phyloP scores from a whole-genome alignment of 768 basidiomycete genomes.

The Russula abietina region DNA sequence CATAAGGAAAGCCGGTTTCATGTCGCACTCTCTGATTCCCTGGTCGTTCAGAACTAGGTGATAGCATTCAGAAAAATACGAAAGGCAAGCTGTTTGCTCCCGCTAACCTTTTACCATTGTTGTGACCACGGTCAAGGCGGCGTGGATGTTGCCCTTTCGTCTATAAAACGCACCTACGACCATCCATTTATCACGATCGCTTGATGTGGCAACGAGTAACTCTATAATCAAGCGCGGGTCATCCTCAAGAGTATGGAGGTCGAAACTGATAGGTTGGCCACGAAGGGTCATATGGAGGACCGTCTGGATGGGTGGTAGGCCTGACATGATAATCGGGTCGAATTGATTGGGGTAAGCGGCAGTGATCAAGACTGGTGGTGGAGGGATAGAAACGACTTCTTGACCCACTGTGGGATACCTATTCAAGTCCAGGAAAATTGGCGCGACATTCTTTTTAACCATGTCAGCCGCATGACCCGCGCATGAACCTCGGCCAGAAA shows the following conservation, averaged over 20 bases:
- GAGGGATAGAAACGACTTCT: neutral
- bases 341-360: neutral
- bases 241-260: conserved; percentile 40
- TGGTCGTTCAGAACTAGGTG: conserved; percentile 38
- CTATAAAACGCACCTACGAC: conserved; percentile 49
- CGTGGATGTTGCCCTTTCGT: conserved; percentile 39
- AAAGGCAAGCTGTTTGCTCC: neutral
- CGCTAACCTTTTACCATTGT: conserved; percentile 44
- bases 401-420: neutral
- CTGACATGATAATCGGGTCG: neutral
- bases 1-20: conserved; percentile 48
- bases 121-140: conserved; percentile 41
- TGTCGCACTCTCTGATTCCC: conserved; percentile 34
- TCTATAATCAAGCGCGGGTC: conserved; percentile 42
- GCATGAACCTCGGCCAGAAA: neutral
- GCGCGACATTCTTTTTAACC: neutral
- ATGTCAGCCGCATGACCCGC: neutral
- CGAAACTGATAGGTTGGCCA: conserved; percentile 29
- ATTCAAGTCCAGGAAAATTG: neutral
- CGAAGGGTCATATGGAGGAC: conserved; percentile 17
- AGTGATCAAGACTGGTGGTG: neutral
- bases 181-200: conserved; percentile 52
- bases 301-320: conserved; percentile 16
- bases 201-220: conserved; percentile 40
- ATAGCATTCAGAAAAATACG: neutral